Evolutionary conservation across 1,284 basidiomycete genomes (phyloP).

Genomic region (Athelia sp.): DNA sequence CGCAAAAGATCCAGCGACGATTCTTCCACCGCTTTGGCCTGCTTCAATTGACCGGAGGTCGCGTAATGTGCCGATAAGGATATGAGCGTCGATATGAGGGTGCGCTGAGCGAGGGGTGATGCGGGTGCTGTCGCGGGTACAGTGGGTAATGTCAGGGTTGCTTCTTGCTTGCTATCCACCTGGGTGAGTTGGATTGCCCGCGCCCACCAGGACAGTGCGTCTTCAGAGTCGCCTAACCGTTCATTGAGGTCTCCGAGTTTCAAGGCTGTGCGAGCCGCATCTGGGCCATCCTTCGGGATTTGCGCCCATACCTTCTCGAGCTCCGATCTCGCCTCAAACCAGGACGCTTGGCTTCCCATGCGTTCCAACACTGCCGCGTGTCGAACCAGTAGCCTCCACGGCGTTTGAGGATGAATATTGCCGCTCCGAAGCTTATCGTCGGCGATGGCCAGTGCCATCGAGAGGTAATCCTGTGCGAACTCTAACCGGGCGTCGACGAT

Average conservation of each 20-base stretch:
- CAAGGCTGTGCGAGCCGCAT: constrained; percentile 52
- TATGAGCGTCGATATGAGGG: constrained; percentile 59
- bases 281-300: constrained; percentile 32
- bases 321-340: constrained; percentile 54
- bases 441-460: constrained; percentile 43
- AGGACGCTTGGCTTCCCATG: constrained; percentile 51
- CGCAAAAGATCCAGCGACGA: too few relatives aligned
- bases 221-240: constrained; percentile 44
- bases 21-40: constrained; percentile 68
- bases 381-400: constrained; percentile 54
- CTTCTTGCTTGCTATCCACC: constrained; percentile 17
- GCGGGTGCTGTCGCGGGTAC: constrained; percentile 41
- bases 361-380: constrained; percentile 67
- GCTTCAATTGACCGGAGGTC: constrained; percentile 53
- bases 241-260: constrained; percentile 64
- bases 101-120: constrained; percentile 66
- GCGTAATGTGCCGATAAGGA: constrained; percentile 73
- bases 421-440: constrained; percentile 29
- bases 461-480: constrained; percentile 52
- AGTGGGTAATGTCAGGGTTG: constrained; percentile 13
- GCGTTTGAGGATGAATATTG: constrained; percentile 44
- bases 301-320: constrained; percentile 62
- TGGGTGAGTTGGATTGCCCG: constrained; percentile 45
- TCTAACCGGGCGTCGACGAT: constrained; percentile 50
- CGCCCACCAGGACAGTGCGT: constrained; percentile 65